Evolutionary conservation across 148 eudicot genomes (phyloP), one percentile per base, ranked within the genome.

Genomic region (Rhododendron williamsianum): DNA sequence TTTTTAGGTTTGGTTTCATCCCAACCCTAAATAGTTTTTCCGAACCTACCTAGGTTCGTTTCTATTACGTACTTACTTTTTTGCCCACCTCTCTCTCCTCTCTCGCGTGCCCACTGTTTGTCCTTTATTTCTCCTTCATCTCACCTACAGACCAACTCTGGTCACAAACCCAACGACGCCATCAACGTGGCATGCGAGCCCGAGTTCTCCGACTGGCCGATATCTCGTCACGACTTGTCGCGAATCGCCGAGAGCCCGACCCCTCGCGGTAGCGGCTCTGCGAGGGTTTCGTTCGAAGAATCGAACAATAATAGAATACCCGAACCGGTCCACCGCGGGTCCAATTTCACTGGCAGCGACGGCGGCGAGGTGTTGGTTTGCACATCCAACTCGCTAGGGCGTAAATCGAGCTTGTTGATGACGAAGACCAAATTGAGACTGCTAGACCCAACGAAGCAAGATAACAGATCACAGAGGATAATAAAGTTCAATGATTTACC

Each of bases 371-470:
- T 96, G 19, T 71, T 94, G 54, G 80, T 82, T 73, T 93, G 96
- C 60, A 91, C 91, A 33, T 86, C 93, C n/a, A 93, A 88, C 87
- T 81, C 97, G 51, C 90, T 96, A 73, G 87, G 85, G 48, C 85
- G 89, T 35, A 90, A 89, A 48, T 89, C 94, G 21, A 87, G 83
- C 27, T 87, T 93, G 43, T 23, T 93, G 88, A 80, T 81, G 74
- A 87, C 86, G 73, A 93, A 90, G 80, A 92, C 94, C 9, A 96
- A 95, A 87, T 96, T 98, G 21, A 87, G 99, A 30, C 72, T 96
- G n/a, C 36, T 93, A 86, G 99, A 94, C 87, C 95, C 94, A 25
- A 91, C 91, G 3, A 93, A 91, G 87, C 86, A 84, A 3, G 92
- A 89, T 48, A 84, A 67, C 83, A 85, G 87, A 77, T 91, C 95